A percentile compares a stretch with the other conserved stretches of the same genome.
Conservation (phyloP, 2,329 filamentous ascomycete genomes). For the Hymenoscyphus infarciens region DNA sequence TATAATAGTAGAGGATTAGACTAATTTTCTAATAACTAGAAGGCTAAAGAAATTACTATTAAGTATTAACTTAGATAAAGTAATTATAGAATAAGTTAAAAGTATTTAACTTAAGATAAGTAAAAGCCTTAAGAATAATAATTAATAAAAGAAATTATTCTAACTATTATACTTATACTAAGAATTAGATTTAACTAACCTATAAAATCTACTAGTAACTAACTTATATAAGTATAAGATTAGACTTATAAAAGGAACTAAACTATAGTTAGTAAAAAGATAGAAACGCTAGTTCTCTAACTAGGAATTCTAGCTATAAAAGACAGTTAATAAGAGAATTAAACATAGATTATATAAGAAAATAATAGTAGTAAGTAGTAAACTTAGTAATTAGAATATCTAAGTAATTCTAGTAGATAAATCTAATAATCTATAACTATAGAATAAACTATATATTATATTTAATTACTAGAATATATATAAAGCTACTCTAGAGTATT, state of each 20-base stretch:
- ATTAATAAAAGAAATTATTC: no score
- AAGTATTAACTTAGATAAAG: no score
- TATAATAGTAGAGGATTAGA: no score
- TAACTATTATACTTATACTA: background rate
- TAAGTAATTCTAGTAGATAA: background rate
- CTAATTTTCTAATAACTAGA: no score
- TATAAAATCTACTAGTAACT: background rate
- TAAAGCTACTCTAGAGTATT: background rate
- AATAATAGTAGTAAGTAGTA: no score
- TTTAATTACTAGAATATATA: no score
- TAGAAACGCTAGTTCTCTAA: background rate
- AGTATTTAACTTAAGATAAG: no score
- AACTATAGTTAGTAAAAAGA: background rate
- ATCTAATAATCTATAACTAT: background rate
- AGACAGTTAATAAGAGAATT: background rate
- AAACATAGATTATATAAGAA: background rate
- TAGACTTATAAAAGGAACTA: background rate
- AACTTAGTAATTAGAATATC: constrained; percentile 1
- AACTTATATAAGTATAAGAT: background rate
- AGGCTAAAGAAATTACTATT: no score
- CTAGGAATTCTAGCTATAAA: background rate
- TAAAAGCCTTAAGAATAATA: no score
- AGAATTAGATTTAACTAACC: background rate
- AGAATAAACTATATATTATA: no score
- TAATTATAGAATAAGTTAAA: no score